These are phyloP conservation scores for Carpinus viminea DNA, from an alignment of 306 rosid species.

Conservation along the genomic window DNA sequence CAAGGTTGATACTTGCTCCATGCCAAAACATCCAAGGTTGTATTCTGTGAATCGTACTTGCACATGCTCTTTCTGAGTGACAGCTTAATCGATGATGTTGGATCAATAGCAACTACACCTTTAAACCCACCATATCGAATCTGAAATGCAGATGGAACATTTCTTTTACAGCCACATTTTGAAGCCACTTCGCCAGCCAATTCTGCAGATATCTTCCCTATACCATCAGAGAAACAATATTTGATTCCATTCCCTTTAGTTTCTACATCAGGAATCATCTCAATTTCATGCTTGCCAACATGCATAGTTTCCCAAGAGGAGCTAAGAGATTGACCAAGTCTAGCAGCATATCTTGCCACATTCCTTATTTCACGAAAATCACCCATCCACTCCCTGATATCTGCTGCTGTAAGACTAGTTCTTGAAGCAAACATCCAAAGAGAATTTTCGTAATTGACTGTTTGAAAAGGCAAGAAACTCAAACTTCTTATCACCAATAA, in stretches of 20 bases:
- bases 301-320: conserved; percentile 36
- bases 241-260: neutral
- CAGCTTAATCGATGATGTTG: conserved; percentile 26
- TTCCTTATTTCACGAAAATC: conserved; percentile 36
- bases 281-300: conserved; percentile 22
- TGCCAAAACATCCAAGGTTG: conserved; percentile 31
- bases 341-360: conserved; percentile 44
- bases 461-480: conserved; percentile 48
- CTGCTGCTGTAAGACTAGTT: conserved; percentile 32
- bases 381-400: conserved; percentile 48
- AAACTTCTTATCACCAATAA: conserved; percentile 43
- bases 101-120: conserved; percentile 55
- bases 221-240: conserved; percentile 51
- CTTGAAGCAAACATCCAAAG: conserved; percentile 58
- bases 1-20: conserved; percentile 49
- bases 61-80: conserved; percentile 44
- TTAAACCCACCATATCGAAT: conserved; percentile 46
- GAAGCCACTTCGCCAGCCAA: conserved; percentile 40
- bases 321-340: conserved; percentile 53
- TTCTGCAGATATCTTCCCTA: conserved; percentile 41
- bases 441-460: conserved; percentile 40
- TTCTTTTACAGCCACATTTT: conserved; percentile 32
- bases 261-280: conserved; percentile 35
- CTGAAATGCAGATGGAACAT: conserved; percentile 48
- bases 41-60: conserved; percentile 36